Conservation (phyloP, 352 stramenopile species). For the Globisporangium viniferum region DNA sequence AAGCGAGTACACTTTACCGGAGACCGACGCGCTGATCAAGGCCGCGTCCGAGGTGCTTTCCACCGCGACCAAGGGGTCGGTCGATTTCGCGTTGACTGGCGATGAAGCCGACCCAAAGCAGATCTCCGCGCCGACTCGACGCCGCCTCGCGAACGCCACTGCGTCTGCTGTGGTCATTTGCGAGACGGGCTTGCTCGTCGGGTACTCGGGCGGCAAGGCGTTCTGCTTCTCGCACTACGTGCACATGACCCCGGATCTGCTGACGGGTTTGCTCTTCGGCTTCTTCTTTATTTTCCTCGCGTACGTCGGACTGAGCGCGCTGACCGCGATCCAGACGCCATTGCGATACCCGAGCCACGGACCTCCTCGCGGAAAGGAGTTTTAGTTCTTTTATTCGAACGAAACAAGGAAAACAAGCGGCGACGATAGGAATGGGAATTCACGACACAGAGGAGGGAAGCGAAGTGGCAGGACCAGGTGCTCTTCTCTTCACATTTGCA, state of each 20-base stretch:
- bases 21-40: slow-evolving; percentile 50
- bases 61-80: slow-evolving; percentile 25
- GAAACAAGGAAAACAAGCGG: neutral
- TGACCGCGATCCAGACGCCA: slow-evolving; percentile 79
- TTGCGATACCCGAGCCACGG: slow-evolving; percentile 65
- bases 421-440: slow-evolving; percentile 3
- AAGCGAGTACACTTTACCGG: slow-evolving; percentile 23
- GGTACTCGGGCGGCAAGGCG: slow-evolving; percentile 49
- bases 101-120: slow-evolving; percentile 34
- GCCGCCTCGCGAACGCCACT: slow-evolving; percentile 30
- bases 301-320: slow-evolving; percentile 64
- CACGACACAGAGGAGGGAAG: too few species aligned
- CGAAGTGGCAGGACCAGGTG: too few species aligned
- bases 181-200: slow-evolving; percentile 58
- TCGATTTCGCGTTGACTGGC: slow-evolving; percentile 69
- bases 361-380: slow-evolving; percentile 80
- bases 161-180: slow-evolving; percentile 40
- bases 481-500: neutral
- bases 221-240: slow-evolving; percentile 88
- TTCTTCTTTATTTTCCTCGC: slow-evolving; percentile 80
- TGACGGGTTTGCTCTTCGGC: slow-evolving; percentile 70
- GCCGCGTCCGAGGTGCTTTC: slow-evolving; percentile 31
- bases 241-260: slow-evolving; percentile 74
- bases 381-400: slow-evolving; percentile 29
- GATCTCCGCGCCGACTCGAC: slow-evolving; percentile 16